phyloP scores from a whole-genome alignment of 2,329 filamentous ascomycete species.

The Xylariaceae sp. region DNA sequence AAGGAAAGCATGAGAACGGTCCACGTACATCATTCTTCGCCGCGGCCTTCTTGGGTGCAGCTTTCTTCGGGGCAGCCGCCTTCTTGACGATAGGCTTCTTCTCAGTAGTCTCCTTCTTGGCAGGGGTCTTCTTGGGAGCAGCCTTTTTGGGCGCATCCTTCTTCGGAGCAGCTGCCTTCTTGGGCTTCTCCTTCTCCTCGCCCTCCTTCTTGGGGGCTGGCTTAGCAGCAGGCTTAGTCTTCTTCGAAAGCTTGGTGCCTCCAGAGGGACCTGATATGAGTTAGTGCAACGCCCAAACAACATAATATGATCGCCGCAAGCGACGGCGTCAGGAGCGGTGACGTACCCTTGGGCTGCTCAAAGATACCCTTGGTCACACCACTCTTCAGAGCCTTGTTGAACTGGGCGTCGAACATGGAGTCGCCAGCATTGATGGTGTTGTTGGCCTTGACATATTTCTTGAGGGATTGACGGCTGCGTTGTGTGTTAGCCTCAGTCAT shows the following conservation, averaged over 20 bases:
- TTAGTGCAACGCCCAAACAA: constrained; percentile 16
- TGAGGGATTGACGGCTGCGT: constrained; percentile 52
- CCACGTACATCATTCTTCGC: constrained; percentile 36
- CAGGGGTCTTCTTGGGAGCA: constrained; percentile 34
- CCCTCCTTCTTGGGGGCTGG: constrained; percentile 19
- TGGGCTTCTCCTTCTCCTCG: constrained; percentile 18
- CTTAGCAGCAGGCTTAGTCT: constrained; percentile 47
- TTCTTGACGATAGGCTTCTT: constrained; percentile 78
- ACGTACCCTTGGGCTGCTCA: constrained; percentile 80
- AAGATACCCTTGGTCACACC: constrained; percentile 87
- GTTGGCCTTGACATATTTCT: constrained; percentile 50
- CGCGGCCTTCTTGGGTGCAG: constrained; percentile 41
- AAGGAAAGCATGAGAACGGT: constrained; percentile 1
- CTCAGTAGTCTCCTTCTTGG: constrained; percentile 40
- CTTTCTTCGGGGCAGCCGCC: constrained; percentile 39
- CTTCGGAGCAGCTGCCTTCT: constrained; percentile 29
- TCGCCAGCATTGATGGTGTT: constrained; percentile 35
- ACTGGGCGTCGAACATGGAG: constrained; percentile 59
- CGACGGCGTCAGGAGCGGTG: too few species aligned
- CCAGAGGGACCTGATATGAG: constrained; percentile 67
- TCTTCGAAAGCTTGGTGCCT: constrained; percentile 89
- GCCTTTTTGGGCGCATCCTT: constrained; percentile 37
- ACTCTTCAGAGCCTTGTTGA: constrained; percentile 66
- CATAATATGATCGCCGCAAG: not conserved
- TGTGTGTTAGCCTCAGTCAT: constrained; percentile 29